These are phyloP conservation scores for Globisporangium abappressorium DNA, from an alignment of 352 stramenopile species.

Conservation along the genomic window DNA sequence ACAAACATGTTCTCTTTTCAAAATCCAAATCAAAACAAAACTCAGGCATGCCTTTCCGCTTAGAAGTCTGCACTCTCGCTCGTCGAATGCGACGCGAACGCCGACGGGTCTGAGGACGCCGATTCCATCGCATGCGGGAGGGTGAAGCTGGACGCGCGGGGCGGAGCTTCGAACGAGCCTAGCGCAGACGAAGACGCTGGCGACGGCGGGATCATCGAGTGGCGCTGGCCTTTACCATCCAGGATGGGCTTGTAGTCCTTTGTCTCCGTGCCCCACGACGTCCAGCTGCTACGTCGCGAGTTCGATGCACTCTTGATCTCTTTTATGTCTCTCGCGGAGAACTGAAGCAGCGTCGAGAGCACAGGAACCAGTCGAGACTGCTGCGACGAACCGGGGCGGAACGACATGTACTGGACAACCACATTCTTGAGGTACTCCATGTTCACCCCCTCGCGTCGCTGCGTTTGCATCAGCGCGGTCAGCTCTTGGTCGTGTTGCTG, in stretches of 20 bases:
- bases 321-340: constrained; percentile 67
- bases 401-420: constrained; percentile 89
- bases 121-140: constrained; percentile 39
- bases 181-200: constrained; percentile 14
- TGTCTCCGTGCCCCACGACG: constrained; percentile 49
- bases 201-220: constrained; percentile 23
- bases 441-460: constrained; percentile 84
- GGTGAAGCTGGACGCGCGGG: constrained; percentile 53
- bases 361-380: constrained; percentile 75
- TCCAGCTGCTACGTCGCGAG: constrained; percentile 68
- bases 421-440: constrained; percentile 92
- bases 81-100: constrained; percentile 22
- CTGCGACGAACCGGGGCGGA: constrained; percentile 78
- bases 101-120: constrained; percentile 29
- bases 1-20: constrained; percentile 9
- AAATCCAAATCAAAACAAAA: constrained; percentile 1
- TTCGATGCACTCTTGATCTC: constrained; percentile 66
- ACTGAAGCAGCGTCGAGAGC: constrained; percentile 83
- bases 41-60: constrained; percentile 15
- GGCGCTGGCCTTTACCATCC: constrained; percentile 25
- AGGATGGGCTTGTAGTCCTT: constrained; percentile 74
- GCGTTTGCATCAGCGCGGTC: constrained; percentile 70
- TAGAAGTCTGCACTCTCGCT: constrained; percentile 72
- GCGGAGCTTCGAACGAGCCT: constrained; percentile 14
- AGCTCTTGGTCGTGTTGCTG: constrained; percentile 62